Conservation (phyloP, 2,329 filamentous ascomycete species). For the Fusarium sp. region DNA sequence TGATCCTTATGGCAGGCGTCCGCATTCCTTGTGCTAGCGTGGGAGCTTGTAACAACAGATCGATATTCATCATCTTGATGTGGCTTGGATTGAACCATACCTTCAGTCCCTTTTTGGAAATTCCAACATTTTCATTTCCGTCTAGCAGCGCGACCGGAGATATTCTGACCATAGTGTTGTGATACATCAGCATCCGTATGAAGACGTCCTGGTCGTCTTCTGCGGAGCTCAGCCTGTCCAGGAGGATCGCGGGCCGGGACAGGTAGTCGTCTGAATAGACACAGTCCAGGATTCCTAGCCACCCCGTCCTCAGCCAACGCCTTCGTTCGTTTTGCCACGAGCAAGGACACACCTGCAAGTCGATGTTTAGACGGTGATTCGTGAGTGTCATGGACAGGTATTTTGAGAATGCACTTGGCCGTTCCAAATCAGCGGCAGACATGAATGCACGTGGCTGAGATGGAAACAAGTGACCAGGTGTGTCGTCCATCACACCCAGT, state of each 20-base stretch:
- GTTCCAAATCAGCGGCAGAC: background rate
- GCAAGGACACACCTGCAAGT: background rate
- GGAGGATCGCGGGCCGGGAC: background rate
- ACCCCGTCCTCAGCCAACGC: rapidly evolving
- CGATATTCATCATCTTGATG: background rate
- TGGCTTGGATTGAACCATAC: background rate
- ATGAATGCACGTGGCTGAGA: background rate
- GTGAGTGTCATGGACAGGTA: background rate
- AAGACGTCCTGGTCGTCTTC: background rate
- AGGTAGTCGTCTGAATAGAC: background rate
- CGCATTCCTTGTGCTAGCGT: background rate
- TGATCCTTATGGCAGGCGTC: background rate
- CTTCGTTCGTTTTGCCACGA: too few relatives aligned
- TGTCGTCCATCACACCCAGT: background rate
- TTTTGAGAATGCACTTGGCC: background rate
- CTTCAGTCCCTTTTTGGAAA: background rate
- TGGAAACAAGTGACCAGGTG: background rate
- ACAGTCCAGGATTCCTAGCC: background rate
- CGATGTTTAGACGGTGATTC: background rate
- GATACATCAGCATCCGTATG: rapidly evolving
- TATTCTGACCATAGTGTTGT: background rate
- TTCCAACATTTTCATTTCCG: background rate
- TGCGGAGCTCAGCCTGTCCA: background rate
- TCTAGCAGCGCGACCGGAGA: background rate
- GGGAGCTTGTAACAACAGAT: background rate